Conservation (phyloP, 176 grass and related monocot species). For the Stipa capillata region DNA sequence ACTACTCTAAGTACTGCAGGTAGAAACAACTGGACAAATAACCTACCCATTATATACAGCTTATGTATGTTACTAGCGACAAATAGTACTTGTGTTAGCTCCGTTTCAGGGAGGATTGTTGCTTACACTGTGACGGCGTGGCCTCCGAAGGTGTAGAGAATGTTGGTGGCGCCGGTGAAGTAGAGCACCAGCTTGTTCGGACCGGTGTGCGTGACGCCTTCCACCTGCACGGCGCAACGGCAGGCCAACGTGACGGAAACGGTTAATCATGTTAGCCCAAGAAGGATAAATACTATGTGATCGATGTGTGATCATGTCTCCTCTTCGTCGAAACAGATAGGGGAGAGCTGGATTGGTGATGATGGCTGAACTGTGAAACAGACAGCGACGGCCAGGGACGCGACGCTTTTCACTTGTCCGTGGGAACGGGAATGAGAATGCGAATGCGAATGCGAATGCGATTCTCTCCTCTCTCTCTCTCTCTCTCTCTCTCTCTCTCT, state of each 20-base stretch:
- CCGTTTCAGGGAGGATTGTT: neutral
- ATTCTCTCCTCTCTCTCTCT: neutral
- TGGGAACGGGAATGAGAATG: no score
- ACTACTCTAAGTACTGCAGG: neutral
- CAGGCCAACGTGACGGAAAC: no score
- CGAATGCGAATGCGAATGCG: neutral
- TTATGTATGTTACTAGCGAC: no score
- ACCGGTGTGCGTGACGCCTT: slow-evolving; percentile 43
- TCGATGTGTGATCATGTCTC: no score
- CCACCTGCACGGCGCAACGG: slow-evolving; percentile 23
- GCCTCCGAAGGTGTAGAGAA: slow-evolving; percentile 90
- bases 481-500: no score
- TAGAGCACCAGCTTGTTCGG: slow-evolving; percentile 67
- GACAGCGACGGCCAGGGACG: neutral
- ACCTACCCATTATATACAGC: neutral
- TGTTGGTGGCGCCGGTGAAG: slow-evolving; percentile 95
- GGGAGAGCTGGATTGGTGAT: neutral
- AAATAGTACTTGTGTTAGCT: no score
- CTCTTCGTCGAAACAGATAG: no score
- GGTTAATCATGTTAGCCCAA: neutral
- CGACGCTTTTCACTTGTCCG: neutral
- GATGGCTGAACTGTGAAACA: neutral
- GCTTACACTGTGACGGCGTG: slow-evolving; percentile 94
- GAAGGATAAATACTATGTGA: neutral
- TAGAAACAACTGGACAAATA: neutral